A percentile compares a stretch with the other conserved stretches of the same genome.
Evolutionary conservation across 768 basidiomycete genomes (phyloP).

Genomic region (Lactarius pseudohatsudake): DNA sequence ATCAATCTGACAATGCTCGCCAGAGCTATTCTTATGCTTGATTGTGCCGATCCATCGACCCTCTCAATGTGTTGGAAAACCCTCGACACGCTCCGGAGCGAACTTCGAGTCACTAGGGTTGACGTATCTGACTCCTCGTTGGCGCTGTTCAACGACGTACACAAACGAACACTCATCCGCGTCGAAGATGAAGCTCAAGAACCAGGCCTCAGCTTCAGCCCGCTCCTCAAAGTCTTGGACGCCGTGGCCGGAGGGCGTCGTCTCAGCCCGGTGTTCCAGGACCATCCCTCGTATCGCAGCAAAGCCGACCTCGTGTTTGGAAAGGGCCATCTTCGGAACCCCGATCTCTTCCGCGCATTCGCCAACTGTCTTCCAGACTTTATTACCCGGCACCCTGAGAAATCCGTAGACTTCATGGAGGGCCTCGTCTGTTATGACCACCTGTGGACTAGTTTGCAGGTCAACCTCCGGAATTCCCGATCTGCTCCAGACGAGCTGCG

Average conservation of each 20-base stretch:
- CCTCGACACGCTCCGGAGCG: constrained; percentile 14
- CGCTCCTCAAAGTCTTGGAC: neutral
- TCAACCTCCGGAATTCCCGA: constrained; percentile 4
- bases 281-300: neutral
- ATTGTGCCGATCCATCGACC: neutral
- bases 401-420: neutral
- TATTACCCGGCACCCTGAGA: neutral
- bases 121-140: neutral
- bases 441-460: constrained; percentile 9
- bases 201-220: neutral
- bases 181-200: neutral
- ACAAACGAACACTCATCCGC: neutral
- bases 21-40: neutral
- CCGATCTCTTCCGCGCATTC: constrained; percentile 8
- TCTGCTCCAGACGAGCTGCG: neutral
- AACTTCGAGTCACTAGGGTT: neutral
- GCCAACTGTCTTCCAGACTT: constrained; percentile 7
- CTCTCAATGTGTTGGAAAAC: constrained; percentile 19
- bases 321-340: constrained; percentile 12
- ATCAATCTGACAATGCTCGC: constrained; percentile 10
- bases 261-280: neutral
- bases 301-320: constrained; percentile 5
- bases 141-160: neutral
- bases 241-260: neutral
- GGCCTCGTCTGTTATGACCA: constrained; percentile 1